phyloP scores from a whole-genome alignment of 2,329 filamentous ascomycete genomes.

The Calonectria leucothoes region DNA sequence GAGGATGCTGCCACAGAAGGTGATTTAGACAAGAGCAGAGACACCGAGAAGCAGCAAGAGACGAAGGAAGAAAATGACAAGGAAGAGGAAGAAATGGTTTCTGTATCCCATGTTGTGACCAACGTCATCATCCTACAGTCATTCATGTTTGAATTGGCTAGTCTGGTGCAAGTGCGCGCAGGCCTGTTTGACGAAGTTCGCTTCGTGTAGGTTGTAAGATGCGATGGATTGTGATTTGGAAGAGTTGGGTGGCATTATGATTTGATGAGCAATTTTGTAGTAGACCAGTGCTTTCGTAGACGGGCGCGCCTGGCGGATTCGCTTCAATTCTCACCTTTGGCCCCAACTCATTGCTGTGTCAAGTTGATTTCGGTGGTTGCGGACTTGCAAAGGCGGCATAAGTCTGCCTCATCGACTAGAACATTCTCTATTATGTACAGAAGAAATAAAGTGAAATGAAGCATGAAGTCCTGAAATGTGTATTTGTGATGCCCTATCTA shows the following conservation, averaged over 20 bases:
- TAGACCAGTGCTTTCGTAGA: conserved; percentile 36
- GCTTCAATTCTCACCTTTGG: background rate
- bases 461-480: no score
- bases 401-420: background rate
- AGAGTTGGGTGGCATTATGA: conserved; percentile 29
- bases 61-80: conserved; percentile 22
- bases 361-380: background rate
- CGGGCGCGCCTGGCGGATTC: conserved; percentile 14
- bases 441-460: background rate
- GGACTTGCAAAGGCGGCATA: background rate
- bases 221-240: conserved; percentile 1
- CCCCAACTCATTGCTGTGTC: background rate
- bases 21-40: background rate
- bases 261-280: conserved; percentile 37
- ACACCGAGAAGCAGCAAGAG: background rate
- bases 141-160: conserved; percentile 81
- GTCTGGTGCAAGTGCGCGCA: conserved; percentile 79
- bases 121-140: conserved; percentile 84
- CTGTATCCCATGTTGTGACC: conserved; percentile 82
- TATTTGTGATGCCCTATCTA: no score
- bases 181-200: conserved; percentile 82
- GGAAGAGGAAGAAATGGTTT: conserved; percentile 59
- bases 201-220: conserved; percentile 55
- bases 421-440: background rate
- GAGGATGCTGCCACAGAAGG: background rate